These are phyloP conservation scores for Didymella exigua DNA, from an alignment of 2,329 filamentous ascomycete species.

Conservation along the genomic window DNA sequence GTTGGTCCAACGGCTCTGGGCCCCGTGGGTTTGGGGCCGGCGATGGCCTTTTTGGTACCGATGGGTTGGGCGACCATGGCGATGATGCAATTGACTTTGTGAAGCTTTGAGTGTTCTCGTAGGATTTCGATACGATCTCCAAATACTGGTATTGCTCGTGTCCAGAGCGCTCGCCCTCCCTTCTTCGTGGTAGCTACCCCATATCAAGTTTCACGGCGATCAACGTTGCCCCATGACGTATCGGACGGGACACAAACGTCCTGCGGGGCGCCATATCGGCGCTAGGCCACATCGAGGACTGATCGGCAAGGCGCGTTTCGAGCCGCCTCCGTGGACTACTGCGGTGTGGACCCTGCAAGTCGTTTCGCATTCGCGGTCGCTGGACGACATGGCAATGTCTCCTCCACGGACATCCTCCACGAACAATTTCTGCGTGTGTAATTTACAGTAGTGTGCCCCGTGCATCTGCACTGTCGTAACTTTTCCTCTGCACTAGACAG, in stretches of 20 bases:
- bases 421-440: slow-evolving; percentile 1
- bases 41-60: slow-evolving; percentile 32
- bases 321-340: slow-evolving; percentile 8
- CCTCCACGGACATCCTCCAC: slow-evolving; percentile 9
- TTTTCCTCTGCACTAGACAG: neutral
- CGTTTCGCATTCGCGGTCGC: slow-evolving; percentile 25
- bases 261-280: slow-evolving; percentile 15
- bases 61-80: slow-evolving; percentile 36
- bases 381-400: slow-evolving; percentile 11
- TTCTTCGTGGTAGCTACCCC: slow-evolving; percentile 7
- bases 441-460: slow-evolving; percentile 2
- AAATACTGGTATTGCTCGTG: neutral
- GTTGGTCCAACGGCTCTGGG: slow-evolving; percentile 24
- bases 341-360: slow-evolving; percentile 25
- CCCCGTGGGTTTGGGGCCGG: slow-evolving; percentile 17
- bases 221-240: slow-evolving; percentile 26
- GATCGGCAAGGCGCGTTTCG: neutral
- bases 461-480: neutral
- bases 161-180: neutral
- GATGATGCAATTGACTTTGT: neutral
- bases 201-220: slow-evolving; percentile 18
- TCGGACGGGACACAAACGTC: slow-evolving; percentile 14
- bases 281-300: slow-evolving; percentile 27
- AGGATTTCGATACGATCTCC: neutral
- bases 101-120: neutral